These are phyloP conservation scores for Purpureocillium lavendulum DNA, from an alignment of 2,329 filamentous ascomycete genomes.

Conservation along the genomic window DNA sequence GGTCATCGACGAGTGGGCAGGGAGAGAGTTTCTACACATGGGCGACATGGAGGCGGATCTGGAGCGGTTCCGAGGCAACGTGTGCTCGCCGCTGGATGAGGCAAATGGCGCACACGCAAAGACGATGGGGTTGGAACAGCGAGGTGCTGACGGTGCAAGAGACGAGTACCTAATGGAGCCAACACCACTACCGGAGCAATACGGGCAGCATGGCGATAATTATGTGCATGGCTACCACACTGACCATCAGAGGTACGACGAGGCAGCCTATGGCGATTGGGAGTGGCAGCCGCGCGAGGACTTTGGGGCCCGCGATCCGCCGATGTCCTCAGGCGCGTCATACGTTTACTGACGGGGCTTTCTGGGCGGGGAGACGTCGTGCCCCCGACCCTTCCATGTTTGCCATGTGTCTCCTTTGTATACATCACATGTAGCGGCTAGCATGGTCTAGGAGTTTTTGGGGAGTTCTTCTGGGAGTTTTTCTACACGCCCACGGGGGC, in stretches of 20 bases:
- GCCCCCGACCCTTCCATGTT: no score
- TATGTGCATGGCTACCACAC: neutral
- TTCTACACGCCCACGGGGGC: no score
- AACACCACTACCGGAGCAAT: neutral
- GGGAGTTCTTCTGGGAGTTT: no score
- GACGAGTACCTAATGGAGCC: neutral
- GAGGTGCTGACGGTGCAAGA: neutral
- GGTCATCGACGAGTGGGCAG: conserved; percentile 54
- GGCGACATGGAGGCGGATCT: conserved; percentile 55
- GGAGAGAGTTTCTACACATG: conserved; percentile 43
- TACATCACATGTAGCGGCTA: neutral
- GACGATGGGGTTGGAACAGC: conserved; percentile 4
- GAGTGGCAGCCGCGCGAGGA: conserved; percentile 26
- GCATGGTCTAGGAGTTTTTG: conserved; percentile 8
- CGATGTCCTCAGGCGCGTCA: conserved; percentile 15
- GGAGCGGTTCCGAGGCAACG: conserved; percentile 37
- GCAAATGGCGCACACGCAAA: conserved; percentile 1
- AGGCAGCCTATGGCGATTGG: conserved; percentile 17
- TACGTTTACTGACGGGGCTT: conserved; percentile 17
- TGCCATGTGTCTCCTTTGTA: neutral
- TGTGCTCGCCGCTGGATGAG: neutral
- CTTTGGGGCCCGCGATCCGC: conserved; percentile 16
- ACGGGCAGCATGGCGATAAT: neutral
- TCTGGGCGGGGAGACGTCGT: neutral
- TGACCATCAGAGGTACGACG: neutral